Percentiles rank a stretch among this genome's conserved stretches.
Conservation (phyloP, 2,329 filamentous ascomycete species). For the Sporothrix euskadiensis region DNA sequence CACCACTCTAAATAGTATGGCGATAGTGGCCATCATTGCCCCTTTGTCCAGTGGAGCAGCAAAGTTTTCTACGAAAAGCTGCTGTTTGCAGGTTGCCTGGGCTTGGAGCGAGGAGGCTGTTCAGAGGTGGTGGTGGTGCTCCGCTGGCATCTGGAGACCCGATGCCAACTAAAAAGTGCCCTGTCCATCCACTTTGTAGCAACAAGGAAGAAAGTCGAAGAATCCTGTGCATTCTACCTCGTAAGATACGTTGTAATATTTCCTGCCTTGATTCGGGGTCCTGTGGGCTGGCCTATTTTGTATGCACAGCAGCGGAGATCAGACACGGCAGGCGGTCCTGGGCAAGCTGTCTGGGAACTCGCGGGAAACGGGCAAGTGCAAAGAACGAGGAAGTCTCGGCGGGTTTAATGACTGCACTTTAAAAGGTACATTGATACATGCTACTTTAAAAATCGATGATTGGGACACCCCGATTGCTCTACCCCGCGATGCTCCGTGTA, state of each 20-base stretch:
- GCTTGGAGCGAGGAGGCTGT: not conserved
- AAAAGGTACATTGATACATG: not conserved
- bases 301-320: constrained; percentile 18
- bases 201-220: not conserved
- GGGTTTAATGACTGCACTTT: not conserved
- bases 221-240: not conserved
- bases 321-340: constrained; percentile 22
- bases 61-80: not conserved
- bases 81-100: not conserved
- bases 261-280: not conserved
- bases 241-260: not conserved
- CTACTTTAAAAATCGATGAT: not conserved
- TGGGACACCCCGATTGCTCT: not conserved
- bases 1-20: not conserved
- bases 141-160: not conserved
- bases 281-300: not conserved
- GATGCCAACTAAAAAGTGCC: not conserved
- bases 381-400: too few species aligned
- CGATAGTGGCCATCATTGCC: not conserved
- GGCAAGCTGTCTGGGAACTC: not conserved
- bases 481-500: not conserved
- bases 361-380: not conserved
- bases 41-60: constrained; percentile 15
- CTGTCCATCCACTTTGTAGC: not conserved
- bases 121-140: not conserved